phyloP scores from a whole-genome alignment of 805 yeast species.

The Wickerhamiella siamensis region DNA sequence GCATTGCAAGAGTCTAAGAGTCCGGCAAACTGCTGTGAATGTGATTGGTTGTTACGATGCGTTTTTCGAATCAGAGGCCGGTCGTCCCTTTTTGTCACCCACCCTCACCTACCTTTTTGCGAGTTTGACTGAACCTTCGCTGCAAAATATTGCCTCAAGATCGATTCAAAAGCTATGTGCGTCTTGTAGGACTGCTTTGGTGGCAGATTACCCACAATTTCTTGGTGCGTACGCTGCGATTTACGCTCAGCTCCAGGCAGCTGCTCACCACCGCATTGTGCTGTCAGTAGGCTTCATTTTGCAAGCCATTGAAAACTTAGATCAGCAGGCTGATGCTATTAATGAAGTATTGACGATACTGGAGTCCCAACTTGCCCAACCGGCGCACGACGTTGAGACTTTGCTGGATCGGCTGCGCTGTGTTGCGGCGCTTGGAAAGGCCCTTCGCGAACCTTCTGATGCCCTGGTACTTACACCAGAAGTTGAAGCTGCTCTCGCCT shows the following conservation, averaged over 20 bases:
- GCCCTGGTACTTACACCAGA: constrained; percentile 28
- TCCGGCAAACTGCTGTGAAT: constrained; percentile 38
- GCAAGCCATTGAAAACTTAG: constrained; percentile 16
- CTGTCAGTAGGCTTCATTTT: constrained; percentile 23
- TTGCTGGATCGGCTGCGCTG: constrained; percentile 47
- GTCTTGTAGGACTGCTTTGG: constrained; percentile 17
- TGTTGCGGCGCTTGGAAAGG: constrained; percentile 57
- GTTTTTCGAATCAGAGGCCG: constrained; percentile 37
- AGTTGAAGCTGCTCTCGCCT: constrained; percentile 23
- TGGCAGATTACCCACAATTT: constrained; percentile 18
- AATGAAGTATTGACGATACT: constrained; percentile 10
- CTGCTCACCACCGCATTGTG: constrained; percentile 24
- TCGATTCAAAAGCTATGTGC: constrained; percentile 39
- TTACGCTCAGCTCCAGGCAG: constrained; percentile 9
- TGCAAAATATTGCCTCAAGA: constrained; percentile 33
- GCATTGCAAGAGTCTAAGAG: constrained; percentile 16
- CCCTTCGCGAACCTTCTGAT: constrained; percentile 47
- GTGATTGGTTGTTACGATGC: constrained; percentile 46
- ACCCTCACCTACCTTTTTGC: constrained; percentile 45
- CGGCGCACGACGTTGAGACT: constrained; percentile 18
- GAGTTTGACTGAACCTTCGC: constrained; percentile 22
- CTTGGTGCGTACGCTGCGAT: constrained; percentile 19
- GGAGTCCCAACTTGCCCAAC: constrained; percentile 11
- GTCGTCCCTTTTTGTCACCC: constrained; percentile 32
- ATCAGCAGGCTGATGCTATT: constrained; percentile 22